Percentiles rank a stretch among this genome's conserved stretches.
phyloP scores from a whole-genome alignment of 257 asterid genomes.

The Galeopsis tetrahit region DNA sequence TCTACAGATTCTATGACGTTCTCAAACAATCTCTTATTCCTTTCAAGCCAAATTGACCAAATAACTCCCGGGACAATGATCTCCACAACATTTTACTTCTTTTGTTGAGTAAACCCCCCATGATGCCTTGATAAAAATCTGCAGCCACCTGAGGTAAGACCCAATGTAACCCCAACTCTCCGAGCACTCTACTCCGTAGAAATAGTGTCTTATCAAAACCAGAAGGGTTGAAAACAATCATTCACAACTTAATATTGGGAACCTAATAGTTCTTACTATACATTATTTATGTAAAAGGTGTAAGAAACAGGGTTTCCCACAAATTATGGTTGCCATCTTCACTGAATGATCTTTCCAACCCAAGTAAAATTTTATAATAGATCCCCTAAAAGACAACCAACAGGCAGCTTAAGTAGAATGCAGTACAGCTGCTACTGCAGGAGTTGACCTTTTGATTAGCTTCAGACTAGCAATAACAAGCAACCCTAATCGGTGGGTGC shows the following conservation, averaged over 20 bases:
- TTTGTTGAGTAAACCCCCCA: no score
- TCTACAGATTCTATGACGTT: no score
- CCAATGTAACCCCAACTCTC: no score
- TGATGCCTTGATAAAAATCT: no score
- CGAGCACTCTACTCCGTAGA: not conserved
- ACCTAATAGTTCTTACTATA: not conserved
- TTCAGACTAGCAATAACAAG: constrained; percentile 3
- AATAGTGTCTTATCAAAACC: not conserved
- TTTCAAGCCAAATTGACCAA: no score
- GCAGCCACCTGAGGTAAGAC: no score
- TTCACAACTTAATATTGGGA: not conserved
- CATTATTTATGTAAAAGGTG: constrained; percentile 1
- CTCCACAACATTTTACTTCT: no score
- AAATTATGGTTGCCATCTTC: not conserved
- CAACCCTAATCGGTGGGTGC: constrained; percentile 13
- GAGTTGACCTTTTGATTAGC: not conserved
- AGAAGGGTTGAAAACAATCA: constrained; percentile 1
- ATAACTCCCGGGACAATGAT: no score
- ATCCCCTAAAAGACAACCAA: constrained; percentile 6
- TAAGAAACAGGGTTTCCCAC: not conserved
- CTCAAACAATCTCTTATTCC: no score
- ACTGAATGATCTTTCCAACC: not conserved
- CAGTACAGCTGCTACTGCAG: not conserved
- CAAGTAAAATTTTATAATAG: not conserved
- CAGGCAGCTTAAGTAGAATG: not conserved